Conservation (phyloP, 2,329 filamentous ascomycete genomes). For the Pezicula rhizophila region DNA sequence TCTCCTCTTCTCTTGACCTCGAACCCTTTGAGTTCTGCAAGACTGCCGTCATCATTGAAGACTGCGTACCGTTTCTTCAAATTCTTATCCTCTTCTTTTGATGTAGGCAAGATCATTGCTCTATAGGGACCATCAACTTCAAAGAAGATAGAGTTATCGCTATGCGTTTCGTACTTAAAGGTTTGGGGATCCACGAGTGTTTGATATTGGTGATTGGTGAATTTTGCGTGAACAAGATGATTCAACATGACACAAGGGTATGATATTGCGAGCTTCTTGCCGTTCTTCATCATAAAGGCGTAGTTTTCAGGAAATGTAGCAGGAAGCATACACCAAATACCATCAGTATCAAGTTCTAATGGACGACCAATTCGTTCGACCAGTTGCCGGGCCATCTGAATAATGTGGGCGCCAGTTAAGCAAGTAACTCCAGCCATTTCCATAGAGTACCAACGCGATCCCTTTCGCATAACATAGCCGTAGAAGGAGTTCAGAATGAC, state of each 20-base stretch:
- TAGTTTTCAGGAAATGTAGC: conserved; percentile 97
- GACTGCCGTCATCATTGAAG: conserved; percentile 94
- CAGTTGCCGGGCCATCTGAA: conserved; percentile 88
- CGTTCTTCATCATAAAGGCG: conserved; percentile 85
- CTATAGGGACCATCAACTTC: conserved; percentile 97
- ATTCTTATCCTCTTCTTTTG: conserved; percentile 98
- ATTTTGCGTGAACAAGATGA: conserved; percentile 87
- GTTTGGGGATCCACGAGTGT: conserved; percentile 72
- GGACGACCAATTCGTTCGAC: conserved; percentile 91
- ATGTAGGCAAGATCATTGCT: conserved; percentile 95
- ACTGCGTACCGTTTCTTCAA: conserved; percentile 98
- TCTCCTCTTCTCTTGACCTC: conserved; percentile 97
- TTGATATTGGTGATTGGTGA: conserved; percentile 97
- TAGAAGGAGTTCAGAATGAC: conserved; percentile 99
- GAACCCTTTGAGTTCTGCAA: conserved; percentile 95
- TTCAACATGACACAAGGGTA: conserved; percentile 99
- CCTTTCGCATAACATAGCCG: conserved; percentile 98
- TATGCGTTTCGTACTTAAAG: conserved; percentile 92
- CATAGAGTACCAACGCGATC: conserved; percentile 97
- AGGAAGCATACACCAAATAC: conserved; percentile 99
- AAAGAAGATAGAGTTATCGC: conserved; percentile 99
- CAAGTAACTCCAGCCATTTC: conserved; percentile 99
- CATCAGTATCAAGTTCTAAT: conserved; percentile 91
- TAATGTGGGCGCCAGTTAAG: conserved; percentile 91
- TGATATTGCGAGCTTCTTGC: conserved; percentile 93